Evolutionary conservation across 805 yeast species (phyloP).

Genomic region (Yamadazyma sp.): DNA sequence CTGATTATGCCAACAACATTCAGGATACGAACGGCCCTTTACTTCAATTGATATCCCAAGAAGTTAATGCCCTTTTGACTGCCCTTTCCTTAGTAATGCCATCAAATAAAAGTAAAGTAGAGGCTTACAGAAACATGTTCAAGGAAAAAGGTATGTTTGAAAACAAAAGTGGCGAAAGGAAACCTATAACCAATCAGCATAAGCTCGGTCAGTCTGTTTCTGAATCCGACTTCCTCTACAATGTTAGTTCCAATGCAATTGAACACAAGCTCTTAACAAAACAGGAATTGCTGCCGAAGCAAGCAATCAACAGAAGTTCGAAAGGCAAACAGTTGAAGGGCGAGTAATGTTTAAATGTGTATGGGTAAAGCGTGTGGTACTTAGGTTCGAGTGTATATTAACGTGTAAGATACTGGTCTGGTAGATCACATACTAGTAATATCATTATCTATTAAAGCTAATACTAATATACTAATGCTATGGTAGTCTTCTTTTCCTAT

Average conservation of each 20-base stretch:
- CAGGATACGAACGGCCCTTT: constrained; percentile 5
- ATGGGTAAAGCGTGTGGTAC: not conserved
- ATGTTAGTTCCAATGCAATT: constrained; percentile 16
- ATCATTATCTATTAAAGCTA: too few relatives aligned
- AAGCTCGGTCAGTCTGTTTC: constrained; percentile 3
- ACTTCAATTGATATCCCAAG: constrained; percentile 19
- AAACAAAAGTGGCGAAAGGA: not conserved
- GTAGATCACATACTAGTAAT: too few relatives aligned
- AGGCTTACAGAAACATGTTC: constrained; percentile 1
- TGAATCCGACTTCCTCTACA: constrained; percentile 14
- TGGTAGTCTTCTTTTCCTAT: constrained; percentile 1
- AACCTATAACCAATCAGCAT: not conserved
- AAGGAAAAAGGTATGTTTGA: constrained; percentile 1
- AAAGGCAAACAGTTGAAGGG: constrained; percentile 13
- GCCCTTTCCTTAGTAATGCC: constrained; percentile 13
- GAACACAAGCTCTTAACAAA: constrained; percentile 13
- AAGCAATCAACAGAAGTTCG: not conserved
- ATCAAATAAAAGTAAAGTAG: constrained; percentile 1
- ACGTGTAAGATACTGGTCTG: too few relatives aligned
- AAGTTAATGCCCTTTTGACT: constrained; percentile 21
- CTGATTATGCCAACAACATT: constrained; percentile 1
- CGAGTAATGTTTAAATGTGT: constrained; percentile 6
- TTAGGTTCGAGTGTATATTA: too few relatives aligned
- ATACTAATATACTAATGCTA: constrained; percentile 4
- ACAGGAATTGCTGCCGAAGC: not conserved